A percentile compares a stretch with the other conserved stretches of the same genome.
Evolutionary conservation across 805 yeast species (phyloP).

Genomic region (Teunomyces kruisii): DNA sequence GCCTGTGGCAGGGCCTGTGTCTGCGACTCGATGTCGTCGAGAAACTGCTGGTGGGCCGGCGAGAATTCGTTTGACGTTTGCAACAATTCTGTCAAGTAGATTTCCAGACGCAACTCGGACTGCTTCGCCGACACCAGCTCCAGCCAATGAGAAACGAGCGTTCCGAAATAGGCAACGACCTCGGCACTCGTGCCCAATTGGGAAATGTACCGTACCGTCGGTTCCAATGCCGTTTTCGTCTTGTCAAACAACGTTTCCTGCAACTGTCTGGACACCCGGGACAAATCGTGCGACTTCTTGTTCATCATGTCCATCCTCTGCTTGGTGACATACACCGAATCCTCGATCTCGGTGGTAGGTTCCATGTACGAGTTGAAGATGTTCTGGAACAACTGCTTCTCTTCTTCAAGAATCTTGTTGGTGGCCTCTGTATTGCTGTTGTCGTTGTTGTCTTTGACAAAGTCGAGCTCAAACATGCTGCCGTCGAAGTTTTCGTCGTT

Average conservation of each 20-base stretch:
- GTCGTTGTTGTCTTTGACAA: background rate
- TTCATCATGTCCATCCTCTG: constrained; percentile 1
- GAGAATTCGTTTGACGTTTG: constrained; percentile 12
- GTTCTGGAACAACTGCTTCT: constrained; percentile 22
- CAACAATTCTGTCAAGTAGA: constrained; percentile 15
- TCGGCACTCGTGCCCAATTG: constrained; percentile 11
- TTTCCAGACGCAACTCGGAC: constrained; percentile 7
- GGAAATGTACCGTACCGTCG: constrained; percentile 22
- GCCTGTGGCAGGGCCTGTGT: constrained; percentile 17
- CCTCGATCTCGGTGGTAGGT: constrained; percentile 12
- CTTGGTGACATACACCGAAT: constrained; percentile 7
- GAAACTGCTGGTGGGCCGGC: constrained; percentile 17
- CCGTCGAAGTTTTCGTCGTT: constrained; percentile 11
- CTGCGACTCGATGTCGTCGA: constrained; percentile 13
- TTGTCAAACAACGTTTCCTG: constrained; percentile 15
- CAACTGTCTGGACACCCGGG: constrained; percentile 11
- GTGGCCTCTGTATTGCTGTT: background rate
- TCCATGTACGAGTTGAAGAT: constrained; percentile 25
- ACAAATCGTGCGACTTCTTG: constrained; percentile 5
- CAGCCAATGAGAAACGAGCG: constrained; percentile 13
- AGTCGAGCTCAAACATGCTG: constrained; percentile 9
- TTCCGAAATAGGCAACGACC: constrained; percentile 17
- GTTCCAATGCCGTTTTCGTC: constrained; percentile 17
- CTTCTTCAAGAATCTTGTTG: constrained; percentile 17
- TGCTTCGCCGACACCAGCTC: constrained; percentile 7